Base-by-base conservation (phyloP, 2,329 filamentous ascomycete species). In the Neoarthrinium moseri region DNA sequence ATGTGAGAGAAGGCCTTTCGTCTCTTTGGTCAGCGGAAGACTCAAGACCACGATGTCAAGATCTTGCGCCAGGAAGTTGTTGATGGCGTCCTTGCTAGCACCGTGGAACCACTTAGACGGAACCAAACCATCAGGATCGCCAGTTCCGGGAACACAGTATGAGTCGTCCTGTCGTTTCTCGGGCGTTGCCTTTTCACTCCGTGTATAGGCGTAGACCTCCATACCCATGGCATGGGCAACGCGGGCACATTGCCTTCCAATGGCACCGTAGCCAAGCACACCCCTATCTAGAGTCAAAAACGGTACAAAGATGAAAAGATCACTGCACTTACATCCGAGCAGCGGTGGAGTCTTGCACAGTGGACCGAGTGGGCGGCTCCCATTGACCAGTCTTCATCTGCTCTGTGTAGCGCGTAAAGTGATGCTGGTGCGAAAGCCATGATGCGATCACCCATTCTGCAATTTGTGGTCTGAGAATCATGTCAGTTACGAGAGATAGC, bases 141-240 rank as follows among this genome's bases (percentile, higher is more conserved):
- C 72, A 3, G 84, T 84, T 3, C 80, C 78, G 0, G 84, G 83
- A 1, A 86, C 74, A 46, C 83, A 77, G 63, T 81, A 89, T 5
- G 79, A 79, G 4, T 64, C 58, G 59, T 89, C 84, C 34, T 64
- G 67, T 37, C 75, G 77, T 13, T 77, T 80, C 50, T 81, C 81
- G 0, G 78, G 71, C 1, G 84, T 87, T 7, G 69, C 59, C 32
- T 80, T 77, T 0, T 82, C 76, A 2, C 73, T 75, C 5, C 83
- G 83, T 2, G 85, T 89, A 66, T 84, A 87, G 2, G 85, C 86
- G 52, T 86, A 71, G 1, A 89, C 78, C 22, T 80, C 72, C 77
- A 86, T 84, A 10, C 84, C 85, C 56, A 86, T 64, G 4, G 80
- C 77, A 5, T 71, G 72, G 6, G 76, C 75, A 6, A 85, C 71